Base-by-base conservation (phyloP, 331 rosid genomes). In the Cydonia oblonga region DNA sequence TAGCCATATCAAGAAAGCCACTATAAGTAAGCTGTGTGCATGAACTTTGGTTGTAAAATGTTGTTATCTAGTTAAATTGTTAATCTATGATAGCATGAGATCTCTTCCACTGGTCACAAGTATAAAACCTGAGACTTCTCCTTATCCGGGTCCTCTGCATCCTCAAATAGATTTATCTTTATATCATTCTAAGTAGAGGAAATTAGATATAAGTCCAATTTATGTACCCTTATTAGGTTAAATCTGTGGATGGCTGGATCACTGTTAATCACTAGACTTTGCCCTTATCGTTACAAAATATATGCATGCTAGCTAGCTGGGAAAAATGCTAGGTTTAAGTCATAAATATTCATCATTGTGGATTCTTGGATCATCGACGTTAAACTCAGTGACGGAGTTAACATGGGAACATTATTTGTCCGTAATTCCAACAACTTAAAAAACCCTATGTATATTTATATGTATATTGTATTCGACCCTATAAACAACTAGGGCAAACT, bases 31-130 rank as follows among this genome's bases (percentile, higher is more conserved):
- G 24, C 22, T 13, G 62, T 58, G 68, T 38, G 66, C 76, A 54
- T 77, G 62, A 77, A 71, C 71, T 40, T 71, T 23, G 30, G 57
- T 74, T 30, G 68, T 6, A 71, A 42, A 58, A 13, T 57, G 73
- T 75, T 38, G 38, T 74, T 49, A 23, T 46, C 69, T 25, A 67
- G 42, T 53, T 32, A 49, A 16, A 49, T 49, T 49, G 54, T 49
- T 16, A 49, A 49, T 49, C 54, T 51, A 64, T 35, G 33, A 74
- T 18, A 51, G 16, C 32, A 15, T n/a, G 18, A 33, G 23, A 59
- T 60, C 22, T 15, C 64, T 59, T 28, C 64, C 33, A 57, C 18
- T 11, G 16, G 9, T 24, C 62, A 57, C 14, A 11, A 23, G 23
- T 22, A 23, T 22, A 23, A 53, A 56, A 23, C 62, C 29, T 11